Percentiles rank a stretch among this genome's conserved stretches.
Evolutionary conservation across 1,139 yeast genomes (phyloP).

Genomic region (Sugiyamaella pinicola): DNA sequence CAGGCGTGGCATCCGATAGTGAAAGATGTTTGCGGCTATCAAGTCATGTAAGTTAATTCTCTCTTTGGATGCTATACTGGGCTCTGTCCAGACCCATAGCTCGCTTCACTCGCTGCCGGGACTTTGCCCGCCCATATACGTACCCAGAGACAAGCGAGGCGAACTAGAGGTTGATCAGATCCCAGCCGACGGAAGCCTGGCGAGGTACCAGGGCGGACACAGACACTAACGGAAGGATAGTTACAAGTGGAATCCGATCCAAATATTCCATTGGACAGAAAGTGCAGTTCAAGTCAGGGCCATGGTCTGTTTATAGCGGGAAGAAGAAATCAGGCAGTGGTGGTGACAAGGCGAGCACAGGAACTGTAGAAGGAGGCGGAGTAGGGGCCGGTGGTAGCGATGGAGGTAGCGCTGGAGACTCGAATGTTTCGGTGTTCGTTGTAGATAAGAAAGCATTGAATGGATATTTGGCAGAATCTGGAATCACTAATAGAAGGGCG

Average conservation of each 20-base stretch:
- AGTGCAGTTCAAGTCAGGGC: constrained; percentile 73
- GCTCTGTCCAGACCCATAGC: no score
- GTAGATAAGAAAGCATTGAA: constrained; percentile 84
- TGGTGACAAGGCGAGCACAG: constrained; percentile 33
- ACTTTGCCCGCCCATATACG: no score
- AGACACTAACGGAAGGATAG: no score
- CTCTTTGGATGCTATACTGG: no score
- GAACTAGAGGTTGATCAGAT: no score
- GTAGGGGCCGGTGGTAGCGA: constrained; percentile 30
- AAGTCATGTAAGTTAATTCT: constrained; percentile 15
- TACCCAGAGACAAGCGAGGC: no score
- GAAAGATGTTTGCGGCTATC: constrained; percentile 16
- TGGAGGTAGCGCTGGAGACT: constrained; percentile 20
- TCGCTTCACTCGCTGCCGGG: no score
- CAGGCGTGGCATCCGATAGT: no score
- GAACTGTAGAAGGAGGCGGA: neutral
- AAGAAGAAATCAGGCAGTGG: constrained; percentile 54
- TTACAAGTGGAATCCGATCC: constrained; percentile 55
- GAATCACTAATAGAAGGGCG: constrained; percentile 44
- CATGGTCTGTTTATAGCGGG: constrained; percentile 87
- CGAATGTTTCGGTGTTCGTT: constrained; percentile 73
- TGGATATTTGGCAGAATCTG: constrained; percentile 53
- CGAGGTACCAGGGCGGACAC: no score
- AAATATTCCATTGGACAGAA: constrained; percentile 72
- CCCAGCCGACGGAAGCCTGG: no score